Conservation (phyloP, 129 eudicot genomes). For the Heracleum sosnowskyi region DNA sequence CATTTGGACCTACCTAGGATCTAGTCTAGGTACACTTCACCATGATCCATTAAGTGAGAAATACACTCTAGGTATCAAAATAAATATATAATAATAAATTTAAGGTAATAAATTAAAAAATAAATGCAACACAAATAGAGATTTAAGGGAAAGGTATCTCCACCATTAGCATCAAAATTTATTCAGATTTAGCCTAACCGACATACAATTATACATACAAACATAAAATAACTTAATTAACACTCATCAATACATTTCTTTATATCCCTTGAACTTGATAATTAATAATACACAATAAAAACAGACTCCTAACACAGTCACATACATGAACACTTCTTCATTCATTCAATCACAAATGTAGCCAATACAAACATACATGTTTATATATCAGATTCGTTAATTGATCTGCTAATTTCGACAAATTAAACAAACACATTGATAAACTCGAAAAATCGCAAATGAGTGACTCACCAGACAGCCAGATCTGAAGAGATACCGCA, state of each 20-base stretch:
- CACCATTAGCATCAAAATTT: background rate
- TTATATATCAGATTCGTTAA: background rate
- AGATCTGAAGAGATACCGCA: slow-evolving; percentile 18
- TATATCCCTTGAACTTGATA: no score
- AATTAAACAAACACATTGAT: background rate
- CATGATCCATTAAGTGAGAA: background rate
- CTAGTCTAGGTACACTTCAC: background rate
- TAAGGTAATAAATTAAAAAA: background rate
- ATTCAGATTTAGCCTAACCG: background rate
- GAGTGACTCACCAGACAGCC: slow-evolving; percentile 23
- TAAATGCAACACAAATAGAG: background rate
- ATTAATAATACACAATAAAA: background rate
- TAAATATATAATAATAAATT: background rate
- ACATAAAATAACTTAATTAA: background rate
- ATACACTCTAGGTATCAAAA: background rate
- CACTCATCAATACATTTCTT: background rate
- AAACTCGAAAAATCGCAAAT: background rate
- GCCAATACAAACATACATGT: background rate
- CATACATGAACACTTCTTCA: background rate
- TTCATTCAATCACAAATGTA: background rate
- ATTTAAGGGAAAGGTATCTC: background rate
- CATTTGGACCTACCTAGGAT: background rate
- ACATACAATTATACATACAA: background rate
- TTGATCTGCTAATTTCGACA: background rate
- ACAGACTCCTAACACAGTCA: background rate